Evolutionary conservation across 371 early-diverging fungal species (phyloP).

Genomic region (Mortierella sp.): DNA sequence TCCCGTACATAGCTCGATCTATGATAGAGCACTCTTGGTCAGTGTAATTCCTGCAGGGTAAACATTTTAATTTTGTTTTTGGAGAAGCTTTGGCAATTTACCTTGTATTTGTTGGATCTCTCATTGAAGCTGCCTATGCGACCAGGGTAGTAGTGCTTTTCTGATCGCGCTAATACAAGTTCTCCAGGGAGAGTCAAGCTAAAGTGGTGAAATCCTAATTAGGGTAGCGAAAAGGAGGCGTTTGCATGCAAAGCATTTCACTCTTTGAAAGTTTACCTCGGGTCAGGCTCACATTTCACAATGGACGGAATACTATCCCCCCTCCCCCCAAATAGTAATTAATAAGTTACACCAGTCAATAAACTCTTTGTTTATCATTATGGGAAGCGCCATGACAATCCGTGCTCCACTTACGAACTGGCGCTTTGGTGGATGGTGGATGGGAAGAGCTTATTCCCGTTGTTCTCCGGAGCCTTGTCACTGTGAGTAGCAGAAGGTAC

Average conservation of each 20-base stretch:
- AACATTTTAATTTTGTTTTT: not conserved
- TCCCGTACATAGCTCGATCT: slow-evolving; percentile 35
- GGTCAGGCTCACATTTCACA: slow-evolving; percentile 16
- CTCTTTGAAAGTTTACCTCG: slow-evolving; percentile 14
- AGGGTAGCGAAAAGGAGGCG: not conserved
- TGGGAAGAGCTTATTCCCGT: too few relatives aligned
- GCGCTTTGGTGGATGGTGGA: too few relatives aligned
- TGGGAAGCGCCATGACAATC: too few relatives aligned
- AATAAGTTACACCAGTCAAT: too few relatives aligned
- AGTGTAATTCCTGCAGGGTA: not conserved
- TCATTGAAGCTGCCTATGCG: slow-evolving; percentile 26
- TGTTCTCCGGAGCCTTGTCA: not conserved
- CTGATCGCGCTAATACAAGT: slow-evolving; percentile 24
- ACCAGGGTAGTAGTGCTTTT: slow-evolving; percentile 37
- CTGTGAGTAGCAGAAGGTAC: not conserved
- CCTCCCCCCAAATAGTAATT: too few relatives aligned
- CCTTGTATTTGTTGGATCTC: slow-evolving; percentile 48
- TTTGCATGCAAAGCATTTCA: not conserved
- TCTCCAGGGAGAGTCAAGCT: slow-evolving; percentile 46
- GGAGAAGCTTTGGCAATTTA: not conserved
- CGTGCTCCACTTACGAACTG: too few relatives aligned
- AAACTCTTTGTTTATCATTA: too few relatives aligned
- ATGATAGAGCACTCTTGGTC: not conserved
- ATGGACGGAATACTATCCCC: slow-evolving; percentile 11
- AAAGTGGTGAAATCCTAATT: not conserved